These are phyloP conservation scores for Histomonas meleagridis DNA, from an alignment of 208 protist species.

Conservation along the genomic window DNA sequence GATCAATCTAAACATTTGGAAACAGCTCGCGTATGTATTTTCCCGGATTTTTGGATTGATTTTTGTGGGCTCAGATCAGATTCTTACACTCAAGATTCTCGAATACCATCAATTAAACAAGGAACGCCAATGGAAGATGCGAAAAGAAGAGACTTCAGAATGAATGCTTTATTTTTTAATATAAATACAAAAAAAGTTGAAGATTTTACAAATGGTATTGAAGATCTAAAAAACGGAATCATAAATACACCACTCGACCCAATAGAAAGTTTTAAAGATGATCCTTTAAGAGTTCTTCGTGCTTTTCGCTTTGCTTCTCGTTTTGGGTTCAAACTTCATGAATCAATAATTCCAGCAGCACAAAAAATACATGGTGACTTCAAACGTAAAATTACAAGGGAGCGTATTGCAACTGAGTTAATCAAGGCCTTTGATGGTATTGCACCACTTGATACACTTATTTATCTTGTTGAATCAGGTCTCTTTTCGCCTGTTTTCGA, in stretches of 20 bases:
- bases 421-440: neutral
- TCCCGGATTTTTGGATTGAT: neutral
- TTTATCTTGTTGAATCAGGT: neutral
- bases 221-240: slow-evolving; percentile 38
- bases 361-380: neutral
- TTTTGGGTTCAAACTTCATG: slow-evolving; percentile 38
- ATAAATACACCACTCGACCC: slow-evolving; percentile 49
- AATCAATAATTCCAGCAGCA: neutral
- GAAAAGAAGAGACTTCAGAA: slow-evolving; percentile 84
- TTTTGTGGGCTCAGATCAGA: neutral
- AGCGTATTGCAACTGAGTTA: neutral
- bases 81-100: neutral
- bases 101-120: slow-evolving; percentile 34
- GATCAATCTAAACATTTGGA: neutral
- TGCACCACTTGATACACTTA: neutral
- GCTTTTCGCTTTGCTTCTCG: slow-evolving; percentile 50
- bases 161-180: slow-evolving; percentile 96
- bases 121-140: slow-evolving; percentile 75
- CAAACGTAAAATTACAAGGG: neutral
- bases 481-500: neutral
- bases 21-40: neutral
- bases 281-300: slow-evolving; percentile 54
- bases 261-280: slow-evolving; percentile 49
- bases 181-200: slow-evolving; percentile 75
- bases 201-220: slow-evolving; percentile 67